A percentile compares a stretch with the other conserved stretches of the same genome.
phyloP scores from a whole-genome alignment of 192 early-diverging fungal genomes.

The Ambispora gerdemannii region DNA sequence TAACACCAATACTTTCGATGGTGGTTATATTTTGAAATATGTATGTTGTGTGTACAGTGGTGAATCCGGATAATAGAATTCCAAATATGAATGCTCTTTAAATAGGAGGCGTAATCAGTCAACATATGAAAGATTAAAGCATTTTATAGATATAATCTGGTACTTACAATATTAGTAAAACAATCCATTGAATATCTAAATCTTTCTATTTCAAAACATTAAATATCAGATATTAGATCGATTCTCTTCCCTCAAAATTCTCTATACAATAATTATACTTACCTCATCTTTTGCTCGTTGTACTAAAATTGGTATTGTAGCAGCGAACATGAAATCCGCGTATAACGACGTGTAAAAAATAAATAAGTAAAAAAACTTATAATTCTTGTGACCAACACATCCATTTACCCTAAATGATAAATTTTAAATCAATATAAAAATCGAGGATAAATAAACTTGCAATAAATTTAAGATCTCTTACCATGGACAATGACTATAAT shows the following conservation, averaged over 20 bases:
- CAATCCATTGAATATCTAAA: slow-evolving; percentile 20
- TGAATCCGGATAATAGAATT: slow-evolving; percentile 49
- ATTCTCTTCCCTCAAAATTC: too few species aligned
- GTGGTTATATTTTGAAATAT: slow-evolving; percentile 53
- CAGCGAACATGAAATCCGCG: slow-evolving; percentile 29
- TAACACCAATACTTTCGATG: slow-evolving; percentile 38
- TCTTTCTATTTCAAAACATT: slow-evolving; percentile 25
- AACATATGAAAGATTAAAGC: not conserved
- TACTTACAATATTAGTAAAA: slow-evolving; percentile 17
- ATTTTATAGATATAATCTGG: not conserved
- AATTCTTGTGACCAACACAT: slow-evolving; percentile 49
- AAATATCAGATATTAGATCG: too few species aligned
- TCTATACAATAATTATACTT: too few species aligned
- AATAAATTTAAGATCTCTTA: slow-evolving; percentile 19
- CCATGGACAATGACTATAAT: slow-evolving; percentile 43
- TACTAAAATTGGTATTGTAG: slow-evolving; percentile 32
- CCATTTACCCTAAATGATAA: slow-evolving; percentile 47
- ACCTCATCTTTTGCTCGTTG: slow-evolving; percentile 6
- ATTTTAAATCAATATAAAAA: too few species aligned
- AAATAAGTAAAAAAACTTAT: slow-evolving; percentile 40
- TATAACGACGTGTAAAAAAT: slow-evolving; percentile 33
- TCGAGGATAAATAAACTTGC: not conserved
- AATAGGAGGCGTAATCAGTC: not conserved
- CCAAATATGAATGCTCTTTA: slow-evolving; percentile 38
- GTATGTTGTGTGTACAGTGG: slow-evolving; percentile 45